Evolutionary conservation across 495 filamentous ascomycete genomes (phyloP).

Genomic region (Tuber borchii): DNA sequence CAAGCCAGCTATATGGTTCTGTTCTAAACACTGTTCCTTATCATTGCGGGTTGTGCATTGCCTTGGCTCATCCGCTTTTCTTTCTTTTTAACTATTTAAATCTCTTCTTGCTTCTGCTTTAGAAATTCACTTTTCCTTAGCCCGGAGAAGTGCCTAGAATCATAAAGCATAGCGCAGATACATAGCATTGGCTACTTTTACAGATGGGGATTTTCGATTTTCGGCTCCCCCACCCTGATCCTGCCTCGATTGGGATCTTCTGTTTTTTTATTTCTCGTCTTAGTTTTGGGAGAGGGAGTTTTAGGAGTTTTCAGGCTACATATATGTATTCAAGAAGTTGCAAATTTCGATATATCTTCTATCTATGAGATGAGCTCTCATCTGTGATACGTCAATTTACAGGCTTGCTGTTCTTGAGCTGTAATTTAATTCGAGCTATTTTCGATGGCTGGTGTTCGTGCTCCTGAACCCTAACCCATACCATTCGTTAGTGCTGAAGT

Average conservation of each 20-base stretch:
- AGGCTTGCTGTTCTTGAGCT: neutral
- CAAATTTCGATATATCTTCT: neutral
- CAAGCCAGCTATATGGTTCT: neutral
- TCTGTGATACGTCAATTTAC: neutral
- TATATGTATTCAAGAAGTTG: neutral
- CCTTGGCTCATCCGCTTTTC: neutral
- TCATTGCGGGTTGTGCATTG: neutral
- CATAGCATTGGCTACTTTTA: neutral
- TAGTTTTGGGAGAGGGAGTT: neutral
- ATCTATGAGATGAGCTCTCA: neutral
- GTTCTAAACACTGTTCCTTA: neutral
- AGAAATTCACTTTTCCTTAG: slow-evolving; percentile 1
- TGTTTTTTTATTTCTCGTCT: neutral
- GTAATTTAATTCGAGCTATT: neutral
- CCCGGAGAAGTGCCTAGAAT: neutral
- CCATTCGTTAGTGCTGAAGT: neutral
- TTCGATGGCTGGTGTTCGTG: neutral
- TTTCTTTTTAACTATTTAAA: neutral
- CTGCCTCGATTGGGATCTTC: neutral
- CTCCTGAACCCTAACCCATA: neutral
- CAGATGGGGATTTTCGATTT: neutral
- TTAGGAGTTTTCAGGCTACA: neutral
- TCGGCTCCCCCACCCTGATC: neutral
- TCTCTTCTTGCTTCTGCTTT: neutral
- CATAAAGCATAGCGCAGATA: slow-evolving; percentile 4